These are phyloP conservation scores for Citeromyces hawaiiensis DNA, from an alignment of 1,139 yeast species.

Conservation along the genomic window DNA sequence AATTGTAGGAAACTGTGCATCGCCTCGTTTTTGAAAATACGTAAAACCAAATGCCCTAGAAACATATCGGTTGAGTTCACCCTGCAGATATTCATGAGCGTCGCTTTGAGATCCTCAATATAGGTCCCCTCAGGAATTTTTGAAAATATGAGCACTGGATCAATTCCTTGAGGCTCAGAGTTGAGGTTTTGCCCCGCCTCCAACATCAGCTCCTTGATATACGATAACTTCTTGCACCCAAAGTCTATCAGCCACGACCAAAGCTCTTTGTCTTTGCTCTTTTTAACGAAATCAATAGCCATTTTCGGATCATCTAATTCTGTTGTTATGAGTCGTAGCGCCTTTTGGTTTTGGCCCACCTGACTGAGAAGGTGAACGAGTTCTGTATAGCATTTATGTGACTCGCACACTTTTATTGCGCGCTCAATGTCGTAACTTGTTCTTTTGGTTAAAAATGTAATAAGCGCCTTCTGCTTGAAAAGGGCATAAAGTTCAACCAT, in stretches of 20 bases:
- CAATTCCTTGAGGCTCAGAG: constrained; percentile 21
- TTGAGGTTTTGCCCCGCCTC: constrained; percentile 37
- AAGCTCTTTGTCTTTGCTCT: constrained; percentile 57
- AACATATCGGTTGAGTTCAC: constrained; percentile 51
- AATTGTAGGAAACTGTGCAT: constrained; percentile 26
- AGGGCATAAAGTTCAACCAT: constrained; percentile 53
- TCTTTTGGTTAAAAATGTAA: constrained; percentile 37
- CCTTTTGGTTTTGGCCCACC: constrained; percentile 69
- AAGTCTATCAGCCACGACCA: constrained; percentile 69
- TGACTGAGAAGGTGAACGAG: constrained; percentile 72
- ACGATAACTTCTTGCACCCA: constrained; percentile 59
- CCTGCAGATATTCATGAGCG: constrained; percentile 48
- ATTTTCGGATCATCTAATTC: constrained; percentile 64
- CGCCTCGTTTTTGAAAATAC: constrained; percentile 50
- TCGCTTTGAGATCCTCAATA: constrained; percentile 51
- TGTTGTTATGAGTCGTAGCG: constrained; percentile 64
- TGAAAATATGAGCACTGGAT: constrained; percentile 54
- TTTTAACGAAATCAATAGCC: constrained; percentile 73
- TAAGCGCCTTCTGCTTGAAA: constrained; percentile 36
- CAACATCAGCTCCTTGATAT: constrained; percentile 62
- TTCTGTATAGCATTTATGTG: constrained; percentile 43
- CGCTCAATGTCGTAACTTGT: constrained; percentile 53
- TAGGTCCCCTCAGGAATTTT: constrained; percentile 49
- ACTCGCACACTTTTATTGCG: constrained; percentile 56
- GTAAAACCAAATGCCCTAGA: constrained; percentile 45